Evolutionary conservation across 2,329 filamentous ascomycete genomes (phyloP), one percentile per base, ranked within the genome.

Genomic region (Microsporum canis): DNA sequence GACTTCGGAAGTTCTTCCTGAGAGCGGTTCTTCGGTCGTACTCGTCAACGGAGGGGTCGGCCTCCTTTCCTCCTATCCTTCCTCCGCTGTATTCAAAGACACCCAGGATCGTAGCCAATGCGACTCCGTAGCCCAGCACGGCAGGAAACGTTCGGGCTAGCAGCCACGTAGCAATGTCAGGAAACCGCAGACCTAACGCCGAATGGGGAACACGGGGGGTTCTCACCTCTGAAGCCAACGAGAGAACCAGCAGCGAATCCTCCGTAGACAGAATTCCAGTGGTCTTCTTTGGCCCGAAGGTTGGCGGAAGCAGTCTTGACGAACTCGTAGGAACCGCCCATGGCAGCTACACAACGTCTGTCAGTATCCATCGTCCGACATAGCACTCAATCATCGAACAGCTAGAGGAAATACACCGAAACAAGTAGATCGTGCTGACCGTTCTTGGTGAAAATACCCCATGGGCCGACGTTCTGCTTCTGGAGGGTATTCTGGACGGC

Each of bases 401-500:
- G 14, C 51, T 12, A 14, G 45, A n/a, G 27, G 17, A 53, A 27
- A 51, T 80, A 65, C 80, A 89, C 87, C 83, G 69, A 84, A 84
- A 84, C 63, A 82, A 72, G 63, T 78, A 87, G 71, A 92, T 88
- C 57, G 87, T 87, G 70, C 86, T 80, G 66, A 91, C 91, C 61
- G 85, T 87, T 87, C 70, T 85, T 84, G 55, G 88, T 88, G 72
- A 97, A 86, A 70, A 96, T 82, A 67, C 88, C 88, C 79, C 87
- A 84, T 64, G 86, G 82, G 68, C 91, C 89, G 66, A 94, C 80
- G 75, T 96, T 96, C 72, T 84, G 82, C 79, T 85, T 91, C 60
- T 86, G 82, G 68, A 96, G 82, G 62, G 91, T 89, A 79, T 95
- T 97, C 79, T 91, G 88, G 66, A 95, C 81, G 60, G 88, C 86